Percentiles rank a stretch among this genome's conserved stretches.
Evolutionary conservation across 148 eudicot species (phyloP).

Genomic region (Polygonum maritimum): DNA sequence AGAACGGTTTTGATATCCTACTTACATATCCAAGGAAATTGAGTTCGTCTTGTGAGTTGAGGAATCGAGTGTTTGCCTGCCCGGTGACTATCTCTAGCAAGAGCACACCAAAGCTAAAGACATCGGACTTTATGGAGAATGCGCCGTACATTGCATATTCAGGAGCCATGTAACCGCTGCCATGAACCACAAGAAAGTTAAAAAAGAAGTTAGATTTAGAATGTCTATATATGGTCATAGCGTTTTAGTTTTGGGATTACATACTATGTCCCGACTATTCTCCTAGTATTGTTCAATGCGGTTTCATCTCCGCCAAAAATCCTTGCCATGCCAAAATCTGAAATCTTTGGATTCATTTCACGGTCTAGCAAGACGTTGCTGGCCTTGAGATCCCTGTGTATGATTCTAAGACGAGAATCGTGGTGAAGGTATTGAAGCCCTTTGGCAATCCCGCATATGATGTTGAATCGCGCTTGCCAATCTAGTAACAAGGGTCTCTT

Average conservation of each 20-base stretch:
- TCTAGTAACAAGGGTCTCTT: neutral
- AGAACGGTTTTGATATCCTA: neutral
- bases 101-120: slow-evolving; percentile 10
- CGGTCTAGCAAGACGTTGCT: slow-evolving; percentile 22
- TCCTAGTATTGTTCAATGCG: neutral
- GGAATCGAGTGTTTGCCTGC: neutral
- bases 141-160: slow-evolving; percentile 11
- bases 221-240: neutral
- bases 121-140: slow-evolving; percentile 9
- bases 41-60: neutral
- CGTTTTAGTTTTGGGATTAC: neutral
- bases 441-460: slow-evolving; percentile 22
- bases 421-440: slow-evolving; percentile 30
- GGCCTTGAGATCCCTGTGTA: slow-evolving; percentile 22
- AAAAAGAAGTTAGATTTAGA: neutral
- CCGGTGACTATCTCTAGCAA: slow-evolving; percentile 7
- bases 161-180: slow-evolving; percentile 8
- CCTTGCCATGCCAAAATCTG: slow-evolving; percentile 14
- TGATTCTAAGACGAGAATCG: slow-evolving; percentile 27
- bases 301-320: slow-evolving; percentile 3
- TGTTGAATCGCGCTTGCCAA: slow-evolving; percentile 21
- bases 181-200: neutral
- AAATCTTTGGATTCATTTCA: slow-evolving; percentile 18
- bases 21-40: slow-evolving; percentile 9
- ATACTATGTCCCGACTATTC: slow-evolving; percentile 5